phyloP scores from a whole-genome alignment of 345 rosid genomes.

The Mallotus nudiflorus region DNA sequence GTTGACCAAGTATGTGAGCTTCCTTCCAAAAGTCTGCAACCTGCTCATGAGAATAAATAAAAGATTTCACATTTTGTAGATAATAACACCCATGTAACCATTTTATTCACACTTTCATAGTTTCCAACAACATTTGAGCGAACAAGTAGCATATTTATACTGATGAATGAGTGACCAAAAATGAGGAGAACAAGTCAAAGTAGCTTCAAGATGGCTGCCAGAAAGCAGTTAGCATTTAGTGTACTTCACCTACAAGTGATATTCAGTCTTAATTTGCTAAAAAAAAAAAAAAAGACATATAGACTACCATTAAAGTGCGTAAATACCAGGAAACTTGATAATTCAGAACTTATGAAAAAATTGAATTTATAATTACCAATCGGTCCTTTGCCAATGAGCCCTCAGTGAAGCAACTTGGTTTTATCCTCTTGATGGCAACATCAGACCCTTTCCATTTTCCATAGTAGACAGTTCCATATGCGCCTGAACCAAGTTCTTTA shows the following conservation, averaged over 20 bases:
- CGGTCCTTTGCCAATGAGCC: slow-evolving; percentile 22
- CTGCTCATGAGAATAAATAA: slow-evolving; percentile 18
- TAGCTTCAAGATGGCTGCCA: not conserved
- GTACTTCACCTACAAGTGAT: not conserved
- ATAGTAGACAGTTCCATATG: slow-evolving; percentile 40
- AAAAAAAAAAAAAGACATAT: not conserved
- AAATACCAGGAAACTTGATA: not conserved
- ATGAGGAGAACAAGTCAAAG: not conserved
- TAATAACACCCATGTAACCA: not conserved
- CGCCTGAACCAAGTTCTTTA: slow-evolving; percentile 40
- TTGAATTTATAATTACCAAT: slow-evolving; percentile 23
- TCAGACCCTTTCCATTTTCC: slow-evolving; percentile 50
- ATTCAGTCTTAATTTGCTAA: not conserved
- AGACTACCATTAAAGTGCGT: not conserved
- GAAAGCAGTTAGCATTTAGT: not conserved
- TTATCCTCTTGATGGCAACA: slow-evolving; percentile 46
- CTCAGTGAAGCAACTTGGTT: slow-evolving; percentile 32
- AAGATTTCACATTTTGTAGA: not conserved
- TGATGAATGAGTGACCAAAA: not conserved
- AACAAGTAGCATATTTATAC: not conserved
- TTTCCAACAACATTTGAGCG: not conserved
- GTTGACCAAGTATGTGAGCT: slow-evolving; percentile 38
- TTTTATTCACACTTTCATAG: not conserved
- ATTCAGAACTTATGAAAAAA: not conserved
- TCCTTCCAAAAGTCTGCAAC: slow-evolving; percentile 48